Evolutionary conservation across 1,139 yeast genomes (phyloP).

Genomic region (Pneumocystis jirovecii): DNA sequence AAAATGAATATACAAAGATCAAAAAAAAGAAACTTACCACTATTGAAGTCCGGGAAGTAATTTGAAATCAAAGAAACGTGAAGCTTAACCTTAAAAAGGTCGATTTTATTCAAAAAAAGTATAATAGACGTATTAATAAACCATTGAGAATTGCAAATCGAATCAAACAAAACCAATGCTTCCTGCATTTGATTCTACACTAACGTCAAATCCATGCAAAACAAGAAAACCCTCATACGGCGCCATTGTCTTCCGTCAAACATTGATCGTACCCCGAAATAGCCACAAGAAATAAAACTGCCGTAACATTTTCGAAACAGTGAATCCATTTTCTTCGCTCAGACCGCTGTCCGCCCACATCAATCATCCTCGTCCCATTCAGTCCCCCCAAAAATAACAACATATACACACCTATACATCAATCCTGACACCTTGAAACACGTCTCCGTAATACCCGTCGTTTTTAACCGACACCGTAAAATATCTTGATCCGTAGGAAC

Average conservation of each 20-base stretch:
- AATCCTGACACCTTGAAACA: constrained; percentile 53
- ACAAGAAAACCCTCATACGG: neutral
- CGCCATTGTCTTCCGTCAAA: constrained; percentile 64
- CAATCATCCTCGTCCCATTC: constrained; percentile 37
- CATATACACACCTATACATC: constrained; percentile 18
- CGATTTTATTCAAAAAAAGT: constrained; percentile 75
- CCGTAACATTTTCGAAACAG: constrained; percentile 83
- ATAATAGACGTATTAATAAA: constrained; percentile 77
- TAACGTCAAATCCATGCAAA: neutral
- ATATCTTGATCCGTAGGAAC: constrained; percentile 70
- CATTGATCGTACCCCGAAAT: constrained; percentile 85
- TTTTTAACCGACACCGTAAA: constrained; percentile 77
- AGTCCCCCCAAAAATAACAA: neutral
- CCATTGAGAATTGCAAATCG: constrained; percentile 76
- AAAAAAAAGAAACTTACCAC: neutral
- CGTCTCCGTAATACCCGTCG: constrained; percentile 90
- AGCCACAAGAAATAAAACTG: constrained; percentile 81
- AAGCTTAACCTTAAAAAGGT: constrained; percentile 60
- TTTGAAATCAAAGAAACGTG: constrained; percentile 45
- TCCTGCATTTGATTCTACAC: constrained; percentile 84
- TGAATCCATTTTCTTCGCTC: constrained; percentile 95
- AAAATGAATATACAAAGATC: neutral
- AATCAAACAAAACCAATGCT: constrained; percentile 67
- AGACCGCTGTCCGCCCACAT: constrained; percentile 94
- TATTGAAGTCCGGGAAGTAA: constrained; percentile 29